A percentile compares a stretch with the other conserved stretches of the same genome.
Conservation (phyloP, 108 stramenopile genomes). For the Parietichytrium sp. region DNA sequence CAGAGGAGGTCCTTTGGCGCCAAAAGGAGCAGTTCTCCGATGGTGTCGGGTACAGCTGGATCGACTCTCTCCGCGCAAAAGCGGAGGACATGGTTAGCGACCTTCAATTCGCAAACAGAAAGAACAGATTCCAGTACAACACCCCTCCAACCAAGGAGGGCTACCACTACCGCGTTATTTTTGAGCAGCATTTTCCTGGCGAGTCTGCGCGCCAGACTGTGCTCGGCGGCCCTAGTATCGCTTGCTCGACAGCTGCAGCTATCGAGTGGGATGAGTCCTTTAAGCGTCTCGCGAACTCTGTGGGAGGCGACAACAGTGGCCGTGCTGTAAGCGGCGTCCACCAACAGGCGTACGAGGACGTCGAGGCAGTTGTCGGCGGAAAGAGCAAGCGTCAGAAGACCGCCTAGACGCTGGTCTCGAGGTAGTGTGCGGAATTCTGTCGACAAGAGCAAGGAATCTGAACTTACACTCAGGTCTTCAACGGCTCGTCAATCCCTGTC, state of each 20-base stretch:
- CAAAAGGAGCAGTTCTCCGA: constrained; percentile 99
- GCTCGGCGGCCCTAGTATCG: constrained; percentile 93
- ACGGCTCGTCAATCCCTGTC: too few relatives aligned
- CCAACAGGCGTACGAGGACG: constrained; percentile 25
- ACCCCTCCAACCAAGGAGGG: constrained; percentile 95
- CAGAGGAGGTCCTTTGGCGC: constrained; percentile 92
- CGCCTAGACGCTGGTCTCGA: too few relatives aligned
- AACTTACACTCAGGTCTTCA: too few relatives aligned
- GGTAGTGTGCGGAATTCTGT: too few relatives aligned
- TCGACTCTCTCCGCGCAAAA: constrained; percentile 83
- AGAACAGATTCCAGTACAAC: constrained; percentile 92
- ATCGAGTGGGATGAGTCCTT: constrained; percentile 84
- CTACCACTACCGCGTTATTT: constrained; percentile 93
- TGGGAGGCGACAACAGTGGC: constrained; percentile 23
- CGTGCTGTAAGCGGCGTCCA: constrained; percentile 24
- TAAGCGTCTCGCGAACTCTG: constrained; percentile 24
- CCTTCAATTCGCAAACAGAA: constrained; percentile 78
- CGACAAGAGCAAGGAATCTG: too few relatives aligned
- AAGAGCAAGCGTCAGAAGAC: too few relatives aligned
- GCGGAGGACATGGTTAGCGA: constrained; percentile 86
- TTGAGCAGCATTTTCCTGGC: constrained; percentile 93
- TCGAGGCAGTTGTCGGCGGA: not conserved
- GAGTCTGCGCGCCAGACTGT: constrained; percentile 90
- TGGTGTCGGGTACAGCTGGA: constrained; percentile 97
- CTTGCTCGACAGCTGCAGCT: constrained; percentile 94